Evolutionary conservation across 2,329 filamentous ascomycete genomes (phyloP).

Genomic region (Phialemoniopsis sp.): DNA sequence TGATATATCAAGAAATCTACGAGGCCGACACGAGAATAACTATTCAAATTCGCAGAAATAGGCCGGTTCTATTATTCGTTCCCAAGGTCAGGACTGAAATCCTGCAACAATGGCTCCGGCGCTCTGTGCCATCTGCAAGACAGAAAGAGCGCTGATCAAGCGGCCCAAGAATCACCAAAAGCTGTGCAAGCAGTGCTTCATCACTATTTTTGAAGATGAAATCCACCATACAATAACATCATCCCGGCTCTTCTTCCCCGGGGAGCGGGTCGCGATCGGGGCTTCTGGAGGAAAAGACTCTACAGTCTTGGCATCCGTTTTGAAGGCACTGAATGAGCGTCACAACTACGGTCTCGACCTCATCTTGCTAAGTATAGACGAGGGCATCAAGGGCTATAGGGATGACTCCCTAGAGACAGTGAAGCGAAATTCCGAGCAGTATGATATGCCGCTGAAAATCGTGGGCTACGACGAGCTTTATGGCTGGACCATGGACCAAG

Average conservation of each 20-base stretch:
- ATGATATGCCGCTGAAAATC: conserved; percentile 87
- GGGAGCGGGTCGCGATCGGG: conserved; percentile 88
- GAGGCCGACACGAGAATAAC: too few species aligned
- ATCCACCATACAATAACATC: conserved; percentile 87
- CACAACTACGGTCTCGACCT: conserved; percentile 84
- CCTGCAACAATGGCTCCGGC: conserved; percentile 66
- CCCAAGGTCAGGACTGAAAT: not conserved
- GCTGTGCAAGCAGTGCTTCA: conserved; percentile 86
- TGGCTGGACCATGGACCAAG: conserved; percentile 99
- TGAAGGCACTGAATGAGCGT: conserved; percentile 91
- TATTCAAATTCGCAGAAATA: not conserved
- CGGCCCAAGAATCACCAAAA: conserved; percentile 94
- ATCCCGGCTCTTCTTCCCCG: conserved; percentile 74
- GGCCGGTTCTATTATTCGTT: conserved; percentile 1
- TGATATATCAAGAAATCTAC: not conserved
- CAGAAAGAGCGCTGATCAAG: conserved; percentile 79
- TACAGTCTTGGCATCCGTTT: conserved; percentile 87
- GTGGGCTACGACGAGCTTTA: conserved; percentile 92
- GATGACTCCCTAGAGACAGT: conserved; percentile 96
- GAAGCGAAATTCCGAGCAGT: conserved; percentile 87
- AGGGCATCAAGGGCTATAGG: conserved; percentile 94
- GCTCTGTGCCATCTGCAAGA: conserved; percentile 71
- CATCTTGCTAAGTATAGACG: conserved; percentile 86
- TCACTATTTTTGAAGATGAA: conserved; percentile 84
- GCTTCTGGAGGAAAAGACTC: conserved; percentile 97